A percentile compares a stretch with the other conserved stretches of the same genome.
Evolutionary conservation across 371 early-diverging fungal species (phyloP).

Genomic region (Gilbertella persicaria): DNA sequence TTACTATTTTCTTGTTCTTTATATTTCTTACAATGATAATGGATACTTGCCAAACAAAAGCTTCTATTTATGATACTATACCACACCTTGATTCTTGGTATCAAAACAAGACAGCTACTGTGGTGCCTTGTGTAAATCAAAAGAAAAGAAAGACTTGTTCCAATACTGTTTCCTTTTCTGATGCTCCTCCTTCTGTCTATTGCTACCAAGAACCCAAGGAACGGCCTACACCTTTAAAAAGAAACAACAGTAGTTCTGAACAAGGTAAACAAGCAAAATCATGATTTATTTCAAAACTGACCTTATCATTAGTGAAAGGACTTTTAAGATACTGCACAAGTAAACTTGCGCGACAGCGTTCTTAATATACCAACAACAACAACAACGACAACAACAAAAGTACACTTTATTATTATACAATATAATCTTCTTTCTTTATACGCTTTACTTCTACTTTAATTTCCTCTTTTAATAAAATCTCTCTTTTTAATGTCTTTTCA

Average conservation of each 20-base stretch:
- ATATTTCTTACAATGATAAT: neutral
- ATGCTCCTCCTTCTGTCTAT: constrained; percentile 35
- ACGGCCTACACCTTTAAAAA: constrained; percentile 2
- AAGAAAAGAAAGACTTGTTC: constrained; percentile 9
- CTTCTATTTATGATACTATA: constrained; percentile 33
- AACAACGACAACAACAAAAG: too few species aligned
- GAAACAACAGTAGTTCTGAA: constrained; percentile 21
- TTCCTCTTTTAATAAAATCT: neutral
- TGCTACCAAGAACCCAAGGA: constrained; percentile 7
- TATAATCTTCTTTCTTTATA: neutral
- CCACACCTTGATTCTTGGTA: constrained; percentile 44
- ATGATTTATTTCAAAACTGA: neutral
- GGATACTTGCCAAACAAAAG: constrained; percentile 6
- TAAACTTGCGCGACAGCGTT: constrained; percentile 21
- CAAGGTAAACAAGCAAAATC: constrained; percentile 9
- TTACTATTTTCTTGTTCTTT: constrained; percentile 2
- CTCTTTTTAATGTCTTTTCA: constrained; percentile 5
- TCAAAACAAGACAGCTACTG: constrained; percentile 2
- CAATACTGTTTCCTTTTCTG: constrained; percentile 32
- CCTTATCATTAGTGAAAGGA: constrained; percentile 16
- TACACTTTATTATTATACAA: too few species aligned
- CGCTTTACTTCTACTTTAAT: constrained; percentile 1
- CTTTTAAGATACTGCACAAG: constrained; percentile 23
- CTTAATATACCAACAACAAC: too few species aligned
- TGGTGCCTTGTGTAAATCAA: constrained; percentile 3